These are phyloP conservation scores for Babesia ovata DNA, from an alignment of 169 alveolate genomes.

Conservation along the genomic window DNA sequence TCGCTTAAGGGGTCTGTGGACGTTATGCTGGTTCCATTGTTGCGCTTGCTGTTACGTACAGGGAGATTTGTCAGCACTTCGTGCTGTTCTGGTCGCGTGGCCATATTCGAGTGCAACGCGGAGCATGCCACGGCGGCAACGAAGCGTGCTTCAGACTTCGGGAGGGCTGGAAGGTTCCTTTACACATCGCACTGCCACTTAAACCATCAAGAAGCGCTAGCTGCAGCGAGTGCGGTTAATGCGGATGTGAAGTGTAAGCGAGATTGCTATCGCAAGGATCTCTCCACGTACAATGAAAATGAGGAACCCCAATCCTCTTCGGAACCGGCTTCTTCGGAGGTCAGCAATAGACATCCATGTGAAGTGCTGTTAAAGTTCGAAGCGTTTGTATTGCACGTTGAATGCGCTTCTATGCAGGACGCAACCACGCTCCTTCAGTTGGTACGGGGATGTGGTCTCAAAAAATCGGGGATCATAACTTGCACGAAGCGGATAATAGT, in stretches of 20 bases:
- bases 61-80: conserved; percentile 72
- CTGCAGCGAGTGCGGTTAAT: conserved; percentile 19
- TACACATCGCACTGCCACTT: conserved; percentile 41
- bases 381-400: conserved; percentile 76
- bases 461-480: conserved; percentile 74
- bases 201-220: background rate
- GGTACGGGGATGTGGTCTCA: conserved; percentile 69
- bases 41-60: conserved; percentile 56
- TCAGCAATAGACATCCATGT: conserved; percentile 6
- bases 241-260: conserved; percentile 52
- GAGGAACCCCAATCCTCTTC: background rate
- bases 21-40: conserved; percentile 64
- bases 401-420: conserved; percentile 58
- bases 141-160: conserved; percentile 26
- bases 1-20: conserved; percentile 77
- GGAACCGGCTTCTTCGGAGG: background rate
- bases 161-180: conserved; percentile 52
- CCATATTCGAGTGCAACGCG: conserved; percentile 60
- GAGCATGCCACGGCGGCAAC: conserved; percentile 23
- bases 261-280: conserved; percentile 41
- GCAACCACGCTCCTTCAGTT: conserved; percentile 67
- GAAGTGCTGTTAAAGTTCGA: conserved; percentile 71
- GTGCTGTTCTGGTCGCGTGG: conserved; percentile 77
- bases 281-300: background rate
- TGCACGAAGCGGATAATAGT: conserved; percentile 59